Evolutionary conservation across 345 rosid species (phyloP), one percentile per base, ranked within the genome.

Genomic region (Dipteronia sinensis): DNA sequence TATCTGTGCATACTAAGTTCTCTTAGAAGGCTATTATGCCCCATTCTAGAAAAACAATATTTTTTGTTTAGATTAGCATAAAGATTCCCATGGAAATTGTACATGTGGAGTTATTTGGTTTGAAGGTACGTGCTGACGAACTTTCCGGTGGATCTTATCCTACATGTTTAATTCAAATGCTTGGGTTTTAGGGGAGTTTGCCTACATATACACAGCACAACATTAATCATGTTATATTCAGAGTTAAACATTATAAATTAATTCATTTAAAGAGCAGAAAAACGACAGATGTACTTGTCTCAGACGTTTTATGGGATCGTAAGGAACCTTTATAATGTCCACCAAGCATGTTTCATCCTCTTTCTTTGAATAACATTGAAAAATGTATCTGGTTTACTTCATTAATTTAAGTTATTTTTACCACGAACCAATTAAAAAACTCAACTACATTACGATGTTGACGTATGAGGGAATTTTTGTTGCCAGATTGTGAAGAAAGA

Each of bases 401-500:
- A 23, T 7, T 40, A 25, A 55, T 61, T 62, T 23, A 20, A 47
- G 10, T 63, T 62, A 4, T 74, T 19, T 3, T 11, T 25, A 10
- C 22, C 2, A 56, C 51, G 34, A 10, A 56, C 49, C 22, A 27
- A 72, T 72, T 27, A 20, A 42, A 31, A 51, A 71, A 17, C n/a
- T 31, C 55, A 16, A 70, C 16, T 44, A 51, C 34, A 34, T 49
- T 69, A 63, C 49, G n/a, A 72, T 70, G 71, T 42, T 74, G 29
- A 76, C 63, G 5, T 31, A 10, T 31, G 22, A 51, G 53, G 53
- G 27, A 67, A 40, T 44, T 55, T 70, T 22, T 80, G 2, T 55
- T 85, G 74, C 64, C 88, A 91, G 97, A 80, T 91, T 73, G 88
- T 86, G 85, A 93, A 86, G 85, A 88, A 82, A 73, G 94, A 87